Base-by-base conservation (phyloP, 2,329 filamentous ascomycete genomes). In the Clarireedia sp. region DNA sequence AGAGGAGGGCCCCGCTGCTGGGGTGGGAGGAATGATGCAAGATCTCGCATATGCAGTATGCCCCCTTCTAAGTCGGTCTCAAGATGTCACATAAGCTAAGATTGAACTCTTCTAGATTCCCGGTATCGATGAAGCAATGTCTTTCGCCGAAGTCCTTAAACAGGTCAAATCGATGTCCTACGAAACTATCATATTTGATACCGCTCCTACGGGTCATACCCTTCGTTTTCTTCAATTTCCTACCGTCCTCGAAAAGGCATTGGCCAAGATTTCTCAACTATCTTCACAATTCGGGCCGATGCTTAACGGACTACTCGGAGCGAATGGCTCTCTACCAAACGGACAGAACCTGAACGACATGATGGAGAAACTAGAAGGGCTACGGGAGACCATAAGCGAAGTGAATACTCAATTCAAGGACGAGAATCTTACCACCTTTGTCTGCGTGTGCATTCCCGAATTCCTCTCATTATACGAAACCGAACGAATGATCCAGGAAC, bases 401-500 rank as follows among this genome's bases (percentile, higher is more conserved):
- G 94, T 99, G 67, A 99, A 99, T 76, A 82, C 88, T 49, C 94
- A 99, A 73, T 99, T 99, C 82, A 96, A 99, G 78, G 89, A 99
- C 69, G 86, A 94, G 55, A 87, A 90, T 63, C 82, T 96, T 66
- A 96, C 91, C 21, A 99, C 94, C 0, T 99, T 99, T 68, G 90
- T 99, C 53, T 97, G 94, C 71, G 94, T 99, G 59, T 96, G 94
- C 72, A 99, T 99, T 71, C 89, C 94, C 52, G 94, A 99, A 74
- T 99, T 99, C 76, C 73, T 99, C 66, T 91, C 86, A 38, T 79
- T 99, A 51, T 99, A 99, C 76, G 94, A 99, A 79, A 99, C 94
- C 59, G 94, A 99, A 78, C 88, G 94, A 67, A 97, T 99, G 94
- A 97, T 99, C 66, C 94, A 99, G 78, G 94, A 99, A 76, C 78